Percentiles rank a stretch among this genome's conserved stretches.
phyloP scores from a whole-genome alignment of 2,329 filamentous ascomycete species.

The Claviceps fusiformis region DNA sequence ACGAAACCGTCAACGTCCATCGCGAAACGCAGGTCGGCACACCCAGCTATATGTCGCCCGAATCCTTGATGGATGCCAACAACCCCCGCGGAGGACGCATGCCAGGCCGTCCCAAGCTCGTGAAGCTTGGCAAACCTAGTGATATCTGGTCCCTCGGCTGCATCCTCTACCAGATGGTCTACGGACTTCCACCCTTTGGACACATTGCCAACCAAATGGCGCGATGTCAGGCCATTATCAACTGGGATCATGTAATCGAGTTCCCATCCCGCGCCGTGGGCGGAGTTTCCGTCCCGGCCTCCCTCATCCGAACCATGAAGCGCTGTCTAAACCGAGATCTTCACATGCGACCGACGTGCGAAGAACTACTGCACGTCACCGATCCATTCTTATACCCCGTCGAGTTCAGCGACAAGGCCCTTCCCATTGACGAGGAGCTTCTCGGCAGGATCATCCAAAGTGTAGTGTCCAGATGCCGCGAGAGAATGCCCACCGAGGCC shows the following conservation, averaged over 20 bases:
- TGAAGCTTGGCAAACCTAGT: slow-evolving; percentile 91
- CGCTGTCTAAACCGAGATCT: slow-evolving; percentile 50
- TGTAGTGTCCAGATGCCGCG: slow-evolving; percentile 44
- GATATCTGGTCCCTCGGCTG: slow-evolving; percentile 95
- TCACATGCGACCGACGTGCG: slow-evolving; percentile 48
- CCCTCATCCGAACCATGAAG: slow-evolving; percentile 47
- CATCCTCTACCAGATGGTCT: slow-evolving; percentile 96
- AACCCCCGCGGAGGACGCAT: slow-evolving; percentile 36
- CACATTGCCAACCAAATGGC: slow-evolving; percentile 82
- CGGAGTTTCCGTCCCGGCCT: slow-evolving; percentile 43
- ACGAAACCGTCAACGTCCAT: slow-evolving; percentile 94
- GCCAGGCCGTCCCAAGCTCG: slow-evolving; percentile 50
- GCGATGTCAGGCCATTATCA: slow-evolving; percentile 75
- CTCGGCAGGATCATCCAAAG: slow-evolving; percentile 49
- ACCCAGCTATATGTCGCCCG: slow-evolving; percentile 97
- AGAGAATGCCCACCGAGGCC: slow-evolving; percentile 43
- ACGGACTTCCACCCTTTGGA: slow-evolving; percentile 88
- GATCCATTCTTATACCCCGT: slow-evolving; percentile 53
- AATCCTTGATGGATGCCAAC: slow-evolving; percentile 81
- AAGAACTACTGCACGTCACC: slow-evolving; percentile 42
- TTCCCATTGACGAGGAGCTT: slow-evolving; percentile 50
- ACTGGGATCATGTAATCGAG: slow-evolving; percentile 59
- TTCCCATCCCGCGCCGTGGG: slow-evolving; percentile 59
- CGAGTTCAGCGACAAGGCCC: slow-evolving; percentile 38
- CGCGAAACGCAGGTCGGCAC: slow-evolving; percentile 91